These are phyloP conservation scores for Gelatoporia subvermispora DNA, from an alignment of 768 basidiomycete species.

Conservation along the genomic window DNA sequence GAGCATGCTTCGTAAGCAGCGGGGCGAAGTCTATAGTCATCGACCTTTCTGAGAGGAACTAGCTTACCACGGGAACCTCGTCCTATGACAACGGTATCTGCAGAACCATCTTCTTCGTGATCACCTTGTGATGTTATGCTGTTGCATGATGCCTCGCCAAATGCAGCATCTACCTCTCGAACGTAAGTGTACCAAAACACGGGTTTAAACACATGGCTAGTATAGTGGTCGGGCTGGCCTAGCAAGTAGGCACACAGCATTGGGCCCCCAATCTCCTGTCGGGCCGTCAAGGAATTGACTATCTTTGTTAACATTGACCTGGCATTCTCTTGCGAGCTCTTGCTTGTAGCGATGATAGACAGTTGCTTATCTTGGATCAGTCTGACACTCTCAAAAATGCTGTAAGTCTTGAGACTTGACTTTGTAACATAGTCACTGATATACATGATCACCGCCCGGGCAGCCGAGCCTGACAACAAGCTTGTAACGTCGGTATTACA, in stretches of 20 bases:
- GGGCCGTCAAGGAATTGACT: slow-evolving; percentile 31
- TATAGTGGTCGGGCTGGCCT: slow-evolving; percentile 35
- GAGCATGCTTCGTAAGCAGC: no score
- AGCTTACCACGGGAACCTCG: no score
- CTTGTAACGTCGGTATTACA: slow-evolving; percentile 38
- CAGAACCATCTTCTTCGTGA: no score
- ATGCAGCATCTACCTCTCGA: no score
- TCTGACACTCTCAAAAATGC: slow-evolving; percentile 29
- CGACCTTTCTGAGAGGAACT: no score
- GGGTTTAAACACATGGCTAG: slow-evolving; percentile 25
- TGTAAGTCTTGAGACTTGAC: slow-evolving; percentile 31
- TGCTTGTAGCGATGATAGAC: slow-evolving; percentile 11
- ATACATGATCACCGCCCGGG: slow-evolving; percentile 35
- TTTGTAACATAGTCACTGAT: slow-evolving; percentile 42
- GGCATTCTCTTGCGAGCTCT: slow-evolving; percentile 14
- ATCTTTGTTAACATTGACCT: slow-evolving; percentile 31
- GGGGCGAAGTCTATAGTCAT: no score
- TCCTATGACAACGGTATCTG: no score
- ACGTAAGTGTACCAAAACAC: slow-evolving; percentile 29
- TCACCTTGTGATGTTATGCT: no score
- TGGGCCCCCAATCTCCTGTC: slow-evolving; percentile 33
- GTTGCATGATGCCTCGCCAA: no score
- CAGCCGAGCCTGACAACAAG: slow-evolving; percentile 32
- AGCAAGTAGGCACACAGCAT: slow-evolving; percentile 32
- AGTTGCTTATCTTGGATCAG: slow-evolving; percentile 19